phyloP scores from a whole-genome alignment of 2,329 filamentous ascomycete genomes.

The Thyridium curvatum region DNA sequence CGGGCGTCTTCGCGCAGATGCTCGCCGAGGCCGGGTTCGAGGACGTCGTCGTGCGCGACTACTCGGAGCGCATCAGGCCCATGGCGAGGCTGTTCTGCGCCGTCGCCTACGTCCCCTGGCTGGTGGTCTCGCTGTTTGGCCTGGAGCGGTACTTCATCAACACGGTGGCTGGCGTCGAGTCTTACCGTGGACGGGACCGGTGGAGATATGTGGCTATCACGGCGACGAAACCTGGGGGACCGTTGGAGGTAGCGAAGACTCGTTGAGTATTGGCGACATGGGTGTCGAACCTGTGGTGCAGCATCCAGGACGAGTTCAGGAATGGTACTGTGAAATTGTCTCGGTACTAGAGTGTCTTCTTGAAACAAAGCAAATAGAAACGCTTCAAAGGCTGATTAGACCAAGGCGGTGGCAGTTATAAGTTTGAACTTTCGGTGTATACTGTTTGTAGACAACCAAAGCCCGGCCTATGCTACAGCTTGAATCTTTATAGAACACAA shows the following conservation, averaged over 20 bases:
- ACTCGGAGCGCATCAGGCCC: constrained; percentile 38
- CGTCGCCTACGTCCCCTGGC: constrained; percentile 37
- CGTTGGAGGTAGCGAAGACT: constrained; percentile 10
- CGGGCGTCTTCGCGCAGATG: constrained; percentile 31
- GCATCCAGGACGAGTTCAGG: no score
- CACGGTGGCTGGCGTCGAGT: constrained; percentile 33
- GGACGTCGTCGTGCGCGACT: constrained; percentile 35
- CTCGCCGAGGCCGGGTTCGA: constrained; percentile 37
- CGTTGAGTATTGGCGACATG: no score
- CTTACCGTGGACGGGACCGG: constrained; percentile 22
- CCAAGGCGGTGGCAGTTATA: no score
- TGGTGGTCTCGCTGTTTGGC: constrained; percentile 32
- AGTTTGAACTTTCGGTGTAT: no score
- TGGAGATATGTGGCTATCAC: constrained; percentile 28
- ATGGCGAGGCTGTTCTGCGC: constrained; percentile 41
- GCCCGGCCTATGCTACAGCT: no score
- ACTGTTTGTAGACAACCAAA: no score
- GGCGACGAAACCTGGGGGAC: constrained; percentile 24
- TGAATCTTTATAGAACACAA: no score
- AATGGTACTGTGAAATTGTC: no score
- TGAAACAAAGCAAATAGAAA: no score
- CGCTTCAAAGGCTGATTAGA: no score
- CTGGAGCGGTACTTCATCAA: constrained; percentile 41
- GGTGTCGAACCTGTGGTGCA: no score
- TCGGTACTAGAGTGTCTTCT: no score